Percentiles rank a stretch among this genome's conserved stretches.
Conservation (phyloP, 192 early-diverging fungal genomes). For the Diversispora eburnea region DNA sequence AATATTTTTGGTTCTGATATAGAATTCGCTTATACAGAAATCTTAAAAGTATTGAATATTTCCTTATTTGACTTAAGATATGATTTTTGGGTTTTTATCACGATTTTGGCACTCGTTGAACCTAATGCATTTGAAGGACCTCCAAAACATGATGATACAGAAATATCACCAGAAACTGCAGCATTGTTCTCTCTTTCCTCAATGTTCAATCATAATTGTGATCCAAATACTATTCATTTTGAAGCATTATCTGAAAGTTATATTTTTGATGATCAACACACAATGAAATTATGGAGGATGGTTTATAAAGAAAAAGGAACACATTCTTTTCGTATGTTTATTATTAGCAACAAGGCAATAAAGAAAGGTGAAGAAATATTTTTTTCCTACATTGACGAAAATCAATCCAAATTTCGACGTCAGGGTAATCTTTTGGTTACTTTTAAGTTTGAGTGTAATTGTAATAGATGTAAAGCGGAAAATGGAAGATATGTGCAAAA, state of each 20-base stretch:
- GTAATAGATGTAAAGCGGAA: background rate
- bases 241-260: background rate
- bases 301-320: background rate
- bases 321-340: background rate
- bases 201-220: conserved; percentile 16
- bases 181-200: background rate
- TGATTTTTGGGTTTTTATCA: conserved; percentile 24
- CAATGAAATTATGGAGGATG: background rate
- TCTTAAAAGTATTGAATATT: conserved; percentile 12
- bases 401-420: background rate
- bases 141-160: no score
- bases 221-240: background rate
- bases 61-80: conserved; percentile 14
- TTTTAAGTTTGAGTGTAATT: background rate
- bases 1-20: background rate
- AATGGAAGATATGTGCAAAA: background rate
- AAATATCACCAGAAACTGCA: background rate
- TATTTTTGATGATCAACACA: no score
- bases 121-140: conserved; percentile 1
- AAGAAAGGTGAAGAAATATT: conserved; percentile 5
- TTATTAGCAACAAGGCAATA: background rate
- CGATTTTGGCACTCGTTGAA: background rate
- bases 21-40: conserved; percentile 7
- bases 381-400: background rate
- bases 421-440: background rate